These are phyloP conservation scores for Rhododendron williamsianum DNA, from an alignment of 148 eudicot genomes.

Conservation along the genomic window DNA sequence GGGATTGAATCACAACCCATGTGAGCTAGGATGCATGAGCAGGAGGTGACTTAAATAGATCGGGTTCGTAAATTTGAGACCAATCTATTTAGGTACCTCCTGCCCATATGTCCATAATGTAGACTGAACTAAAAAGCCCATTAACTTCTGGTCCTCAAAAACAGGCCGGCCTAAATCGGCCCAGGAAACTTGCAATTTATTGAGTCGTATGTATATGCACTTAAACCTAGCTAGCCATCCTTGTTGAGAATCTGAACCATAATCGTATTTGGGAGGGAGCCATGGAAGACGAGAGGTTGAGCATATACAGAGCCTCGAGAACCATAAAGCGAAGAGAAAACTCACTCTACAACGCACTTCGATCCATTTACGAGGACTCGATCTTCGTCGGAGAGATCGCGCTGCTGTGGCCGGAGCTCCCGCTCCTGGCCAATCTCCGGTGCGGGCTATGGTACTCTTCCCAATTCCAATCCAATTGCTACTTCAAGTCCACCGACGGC, in stretches of 20 bases:
- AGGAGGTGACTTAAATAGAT: no score
- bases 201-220: no score
- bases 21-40: no score
- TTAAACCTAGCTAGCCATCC: neutral
- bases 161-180: neutral
- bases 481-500: slow-evolving; percentile 95
- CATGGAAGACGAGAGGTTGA: slow-evolving; percentile 20
- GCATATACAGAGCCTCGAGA: slow-evolving; percentile 81
- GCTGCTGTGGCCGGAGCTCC: slow-evolving; percentile 84
- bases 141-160: neutral
- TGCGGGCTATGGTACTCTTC: slow-evolving; percentile 83
- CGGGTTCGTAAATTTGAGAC: no score
- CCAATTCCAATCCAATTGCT: slow-evolving; percentile 53
- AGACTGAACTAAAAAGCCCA: neutral
- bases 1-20: no score
- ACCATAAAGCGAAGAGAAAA: slow-evolving; percentile 58
- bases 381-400: slow-evolving; percentile 77
- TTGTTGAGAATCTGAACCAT: neutral
- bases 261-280: neutral
- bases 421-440: slow-evolving; percentile 77
- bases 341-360: slow-evolving; percentile 63
- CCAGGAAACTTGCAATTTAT: neutral
- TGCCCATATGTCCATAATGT: no score
- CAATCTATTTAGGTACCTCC: no score
- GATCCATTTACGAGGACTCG: slow-evolving; percentile 84